A percentile compares a stretch with the other conserved stretches of the same genome.
These are phyloP conservation scores for Exophiala phaeomuriformis DNA, from an alignment of 2,329 filamentous ascomycete species.

Conservation along the genomic window DNA sequence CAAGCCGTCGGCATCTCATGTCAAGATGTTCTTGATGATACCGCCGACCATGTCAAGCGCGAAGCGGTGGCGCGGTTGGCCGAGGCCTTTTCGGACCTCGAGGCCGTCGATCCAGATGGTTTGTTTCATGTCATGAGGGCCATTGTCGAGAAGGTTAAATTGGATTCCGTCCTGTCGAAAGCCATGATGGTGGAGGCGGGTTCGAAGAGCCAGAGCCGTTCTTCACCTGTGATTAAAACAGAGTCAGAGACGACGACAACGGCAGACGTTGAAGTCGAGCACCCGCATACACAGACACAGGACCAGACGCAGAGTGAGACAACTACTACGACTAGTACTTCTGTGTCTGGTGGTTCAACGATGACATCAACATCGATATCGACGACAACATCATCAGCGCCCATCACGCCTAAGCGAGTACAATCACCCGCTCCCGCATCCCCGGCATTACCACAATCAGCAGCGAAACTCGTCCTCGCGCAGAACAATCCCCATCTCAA, in stretches of 20 bases:
- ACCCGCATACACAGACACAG: too few species aligned
- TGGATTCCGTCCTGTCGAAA: conserved; percentile 21
- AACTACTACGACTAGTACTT: too few species aligned
- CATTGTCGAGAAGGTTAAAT: conserved; percentile 64
- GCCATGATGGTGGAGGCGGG: background rate
- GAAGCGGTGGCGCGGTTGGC: conserved; percentile 77
- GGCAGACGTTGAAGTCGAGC: too few species aligned
- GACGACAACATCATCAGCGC: background rate
- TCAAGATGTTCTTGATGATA: conserved; percentile 80
- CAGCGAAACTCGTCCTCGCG: conserved; percentile 63
- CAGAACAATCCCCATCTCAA: conserved; percentile 80
- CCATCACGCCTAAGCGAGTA: too few species aligned
- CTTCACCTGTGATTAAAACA: too few species aligned
- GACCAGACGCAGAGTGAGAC: too few species aligned
- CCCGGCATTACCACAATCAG: background rate
- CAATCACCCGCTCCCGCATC: too few species aligned
- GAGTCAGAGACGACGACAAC: too few species aligned
- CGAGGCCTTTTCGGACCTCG: conserved; percentile 76
- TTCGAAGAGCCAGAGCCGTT: background rate
- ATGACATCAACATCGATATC: too few species aligned
- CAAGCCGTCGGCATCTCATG: conserved; percentile 76
- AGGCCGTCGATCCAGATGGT: conserved; percentile 83
- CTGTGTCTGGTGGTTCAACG: too few species aligned
- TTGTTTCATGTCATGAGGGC: conserved; percentile 75
- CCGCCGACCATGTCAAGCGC: conserved; percentile 59